These are phyloP conservation scores for Claviceps maximensis DNA, from an alignment of 2,329 filamentous ascomycete species.

Conservation along the genomic window DNA sequence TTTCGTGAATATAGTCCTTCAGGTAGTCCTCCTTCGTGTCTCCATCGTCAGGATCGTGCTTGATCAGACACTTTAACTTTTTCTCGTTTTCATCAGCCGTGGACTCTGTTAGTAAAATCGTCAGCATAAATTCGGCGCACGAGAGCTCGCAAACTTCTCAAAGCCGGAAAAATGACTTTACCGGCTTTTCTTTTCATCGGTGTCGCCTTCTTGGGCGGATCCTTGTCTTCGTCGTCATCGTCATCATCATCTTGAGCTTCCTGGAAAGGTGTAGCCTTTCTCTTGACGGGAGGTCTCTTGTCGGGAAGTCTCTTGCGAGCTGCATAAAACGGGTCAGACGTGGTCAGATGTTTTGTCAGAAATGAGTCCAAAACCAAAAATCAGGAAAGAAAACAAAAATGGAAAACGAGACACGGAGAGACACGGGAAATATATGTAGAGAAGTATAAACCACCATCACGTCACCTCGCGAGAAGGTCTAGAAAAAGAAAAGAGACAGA, in stretches of 20 bases:
- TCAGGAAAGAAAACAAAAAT: neutral
- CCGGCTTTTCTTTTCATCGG: neutral
- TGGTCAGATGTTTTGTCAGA: neutral
- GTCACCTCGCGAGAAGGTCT: neutral
- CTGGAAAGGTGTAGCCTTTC: neutral
- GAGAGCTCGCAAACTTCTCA: neutral
- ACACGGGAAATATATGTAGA: too few relatives aligned
- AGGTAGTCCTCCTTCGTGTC: neutral
- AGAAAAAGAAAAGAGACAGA: neutral
- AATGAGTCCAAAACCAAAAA: neutral
- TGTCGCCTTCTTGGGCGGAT: neutral
- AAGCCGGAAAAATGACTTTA: neutral
- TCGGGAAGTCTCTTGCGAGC: neutral
- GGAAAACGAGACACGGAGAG: neutral
- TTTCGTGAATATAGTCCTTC: neutral
- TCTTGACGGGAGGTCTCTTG: neutral
- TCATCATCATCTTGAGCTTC: neutral
- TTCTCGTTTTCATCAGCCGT: neutral
- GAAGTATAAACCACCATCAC: neutral
- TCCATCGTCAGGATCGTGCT: neutral
- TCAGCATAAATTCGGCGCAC: neutral
- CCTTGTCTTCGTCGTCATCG: neutral
- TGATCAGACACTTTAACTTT: neutral
- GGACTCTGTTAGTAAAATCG: neutral
- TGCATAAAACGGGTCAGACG: neutral